These are phyloP conservation scores for Yamadazyma tumulicola DNA, from an alignment of 805 yeast species.

Conservation along the genomic window DNA sequence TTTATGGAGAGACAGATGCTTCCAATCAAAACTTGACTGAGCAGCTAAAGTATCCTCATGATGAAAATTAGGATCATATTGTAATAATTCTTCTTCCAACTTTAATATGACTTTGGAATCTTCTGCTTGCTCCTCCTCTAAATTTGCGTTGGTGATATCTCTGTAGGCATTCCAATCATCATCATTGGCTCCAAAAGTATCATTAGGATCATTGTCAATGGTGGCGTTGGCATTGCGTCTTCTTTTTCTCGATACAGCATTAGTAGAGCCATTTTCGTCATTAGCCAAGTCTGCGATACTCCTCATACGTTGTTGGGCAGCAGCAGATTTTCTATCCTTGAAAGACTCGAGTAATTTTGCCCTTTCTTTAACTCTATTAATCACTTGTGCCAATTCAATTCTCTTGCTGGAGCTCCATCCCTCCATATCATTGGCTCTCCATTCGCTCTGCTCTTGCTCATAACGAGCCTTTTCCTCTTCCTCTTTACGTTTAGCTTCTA, in stretches of 20 bases:
- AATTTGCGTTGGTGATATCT: constrained; percentile 70
- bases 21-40: constrained; percentile 76
- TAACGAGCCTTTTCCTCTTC: constrained; percentile 57
- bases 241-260: constrained; percentile 46
- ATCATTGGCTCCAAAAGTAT: constrained; percentile 92
- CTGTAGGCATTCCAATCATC: constrained; percentile 93
- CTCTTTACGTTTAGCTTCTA: constrained; percentile 70
- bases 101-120: constrained; percentile 57
- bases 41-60: constrained; percentile 79
- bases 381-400: constrained; percentile 51
- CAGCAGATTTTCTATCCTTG: constrained; percentile 83
- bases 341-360: constrained; percentile 70
- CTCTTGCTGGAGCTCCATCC: constrained; percentile 81
- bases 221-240: constrained; percentile 51
- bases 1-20: constrained; percentile 70
- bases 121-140: constrained; percentile 77
- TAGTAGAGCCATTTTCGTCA: constrained; percentile 51
- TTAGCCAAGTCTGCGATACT: constrained; percentile 82
- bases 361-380: constrained; percentile 64
- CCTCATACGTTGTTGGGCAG: constrained; percentile 91
- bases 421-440: constrained; percentile 70
- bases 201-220: constrained; percentile 87
- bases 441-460: constrained; percentile 63
- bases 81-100: constrained; percentile 72
- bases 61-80: constrained; percentile 81